A percentile compares a stretch with the other conserved stretches of the same genome.
Conservation (phyloP, 768 basidiomycete genomes). For the Termitomyces sp. region DNA sequence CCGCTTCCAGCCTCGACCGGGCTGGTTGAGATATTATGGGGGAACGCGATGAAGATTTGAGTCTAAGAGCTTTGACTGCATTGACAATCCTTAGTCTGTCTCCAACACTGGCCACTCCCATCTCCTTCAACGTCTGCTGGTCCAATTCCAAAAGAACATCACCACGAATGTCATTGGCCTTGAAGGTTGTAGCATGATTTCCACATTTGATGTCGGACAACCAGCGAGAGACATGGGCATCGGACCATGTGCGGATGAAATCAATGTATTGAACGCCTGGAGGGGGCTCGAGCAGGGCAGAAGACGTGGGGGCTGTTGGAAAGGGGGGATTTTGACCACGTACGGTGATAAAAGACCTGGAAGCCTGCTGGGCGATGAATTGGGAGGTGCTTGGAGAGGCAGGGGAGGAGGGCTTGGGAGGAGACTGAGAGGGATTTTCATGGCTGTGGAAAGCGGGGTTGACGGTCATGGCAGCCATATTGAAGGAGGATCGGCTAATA, state of each 20-base stretch:
- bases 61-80: conserved; percentile 77
- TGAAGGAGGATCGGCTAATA: neutral
- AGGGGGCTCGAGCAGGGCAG: conserved; percentile 50
- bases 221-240: conserved; percentile 73
- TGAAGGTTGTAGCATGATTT: conserved; percentile 66
- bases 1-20: conserved; percentile 10
- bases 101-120: conserved; percentile 86
- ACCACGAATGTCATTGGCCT: conserved; percentile 85
- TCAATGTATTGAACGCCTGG: conserved; percentile 55
- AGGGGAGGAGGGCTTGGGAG: conserved; percentile 40
- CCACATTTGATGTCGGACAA: conserved; percentile 73
- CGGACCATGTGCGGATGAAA: conserved; percentile 68
- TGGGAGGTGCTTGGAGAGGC: conserved; percentile 35
- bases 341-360: conserved; percentile 39
- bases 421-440: conserved; percentile 13
- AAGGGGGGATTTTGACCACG: conserved; percentile 41
- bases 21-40: conserved; percentile 17
- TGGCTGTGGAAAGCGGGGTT: conserved; percentile 12
- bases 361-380: conserved; percentile 29
- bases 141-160: conserved; percentile 91
- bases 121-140: conserved; percentile 81
- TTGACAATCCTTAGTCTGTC: conserved; percentile 86
- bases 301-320: conserved; percentile 34
- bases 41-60: conserved; percentile 38
- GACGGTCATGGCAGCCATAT: conserved; percentile 16